A percentile compares a stretch with the other conserved stretches of the same genome.
phyloP scores from a whole-genome alignment of 805 yeast species.

The Cyberlindnera samutprakarnensis region DNA sequence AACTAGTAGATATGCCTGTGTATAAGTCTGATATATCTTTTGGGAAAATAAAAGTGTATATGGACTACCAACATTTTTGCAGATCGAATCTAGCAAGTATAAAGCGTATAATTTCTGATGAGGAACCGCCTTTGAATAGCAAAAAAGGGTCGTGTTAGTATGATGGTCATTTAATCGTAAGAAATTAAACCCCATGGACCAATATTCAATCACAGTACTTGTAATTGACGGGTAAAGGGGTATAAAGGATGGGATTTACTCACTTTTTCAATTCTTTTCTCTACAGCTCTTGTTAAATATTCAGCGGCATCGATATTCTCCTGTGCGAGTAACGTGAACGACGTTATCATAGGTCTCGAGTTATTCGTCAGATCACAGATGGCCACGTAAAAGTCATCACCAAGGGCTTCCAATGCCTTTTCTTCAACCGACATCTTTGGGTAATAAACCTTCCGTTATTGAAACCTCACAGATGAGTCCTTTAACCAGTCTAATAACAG shows the following conservation, averaged over 20 bases:
- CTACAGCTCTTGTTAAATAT: slow-evolving; percentile 70
- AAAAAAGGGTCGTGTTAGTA: slow-evolving; percentile 6
- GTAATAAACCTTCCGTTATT: too few relatives aligned
- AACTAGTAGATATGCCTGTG: slow-evolving; percentile 71
- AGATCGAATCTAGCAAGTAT: slow-evolving; percentile 83
- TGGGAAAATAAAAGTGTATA: slow-evolving; percentile 74
- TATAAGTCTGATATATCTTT: slow-evolving; percentile 61
- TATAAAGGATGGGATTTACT: slow-evolving; percentile 10
- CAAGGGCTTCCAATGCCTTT: slow-evolving; percentile 20
- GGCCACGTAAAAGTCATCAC: slow-evolving; percentile 61
- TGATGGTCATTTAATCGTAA: too few relatives aligned
- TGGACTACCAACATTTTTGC: slow-evolving; percentile 86
- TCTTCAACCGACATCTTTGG: not conserved
- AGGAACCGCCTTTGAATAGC: slow-evolving; percentile 75
- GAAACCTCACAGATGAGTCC: too few relatives aligned
- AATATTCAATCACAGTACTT: not conserved
- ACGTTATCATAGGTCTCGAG: slow-evolving; percentile 83
- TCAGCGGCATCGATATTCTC: slow-evolving; percentile 76
- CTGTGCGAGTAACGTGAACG: slow-evolving; percentile 76
- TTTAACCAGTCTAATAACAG: too few relatives aligned
- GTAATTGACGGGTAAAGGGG: not conserved
- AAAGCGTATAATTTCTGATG: slow-evolving; percentile 76
- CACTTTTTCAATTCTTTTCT: slow-evolving; percentile 59
- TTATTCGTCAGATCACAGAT: slow-evolving; percentile 76
- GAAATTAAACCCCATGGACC: too few relatives aligned